Evolutionary conservation across 352 stramenopile species (phyloP), one percentile per base, ranked within the genome.

Genomic region (Pythium rhizo-oryzae): DNA sequence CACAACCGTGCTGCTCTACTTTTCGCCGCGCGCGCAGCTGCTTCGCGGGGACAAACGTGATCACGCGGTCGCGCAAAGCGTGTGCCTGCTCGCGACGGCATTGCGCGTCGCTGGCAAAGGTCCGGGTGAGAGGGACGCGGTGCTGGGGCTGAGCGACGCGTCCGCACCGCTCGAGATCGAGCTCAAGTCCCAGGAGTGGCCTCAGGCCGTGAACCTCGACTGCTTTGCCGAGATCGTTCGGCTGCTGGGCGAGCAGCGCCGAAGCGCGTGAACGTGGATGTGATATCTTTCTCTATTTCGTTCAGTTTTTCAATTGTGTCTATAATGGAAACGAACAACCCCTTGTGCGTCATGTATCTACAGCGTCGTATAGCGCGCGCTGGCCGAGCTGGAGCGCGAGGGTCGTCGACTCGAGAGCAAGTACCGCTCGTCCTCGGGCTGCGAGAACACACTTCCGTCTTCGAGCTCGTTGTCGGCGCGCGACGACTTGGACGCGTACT

Each of bases 1-100:
- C 28, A 62, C 67, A 8, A 80, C 62, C 2, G 69, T 92, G 46
- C 25, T 91, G 24, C 39, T 81, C 19, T 80, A 67, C 71, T 82
- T 56, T 16, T 59, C 56, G 12, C 37, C 39, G 8, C 18, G 21
- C 11, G 28, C 25, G 12, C 56, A 59, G 28, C 50, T 41, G 43
- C 62, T 59, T 3, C 15, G n/a, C 12, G 21, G 16, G 6, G 64
- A 25, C 8, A 57, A 59, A 16, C 5, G 39, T 2, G 24, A 56
- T 7, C 35, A 49, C 6, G 24, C 37, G 1, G 37, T 69, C 9
- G 30, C 54, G 0, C 55, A 51, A 15, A 64, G 54, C 35, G 55
- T 63, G 21, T 39, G 35, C 7, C 33, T 59, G 47, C 55, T 69
- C n/a, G 44, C 21, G 16, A 16, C 21, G 1, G 19, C 53, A 55